Percentiles rank a stretch among this genome's conserved stretches.
Evolutionary conservation across 1,139 yeast species (phyloP).

Genomic region (Magnusiomyces tetraspermus): DNA sequence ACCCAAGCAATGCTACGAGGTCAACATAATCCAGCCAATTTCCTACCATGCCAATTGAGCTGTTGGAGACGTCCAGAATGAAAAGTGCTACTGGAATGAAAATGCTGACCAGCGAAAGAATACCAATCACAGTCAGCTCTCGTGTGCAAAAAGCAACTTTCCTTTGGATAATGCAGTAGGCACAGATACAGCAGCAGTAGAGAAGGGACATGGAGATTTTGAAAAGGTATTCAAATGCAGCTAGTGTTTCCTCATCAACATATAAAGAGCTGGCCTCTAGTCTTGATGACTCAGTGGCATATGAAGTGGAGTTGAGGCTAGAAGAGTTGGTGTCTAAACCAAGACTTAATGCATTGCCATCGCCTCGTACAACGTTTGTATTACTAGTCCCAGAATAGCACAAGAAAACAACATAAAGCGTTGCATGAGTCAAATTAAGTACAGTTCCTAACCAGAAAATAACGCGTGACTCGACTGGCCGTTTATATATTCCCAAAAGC

Average conservation of each 20-base stretch:
- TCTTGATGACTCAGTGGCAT: background rate
- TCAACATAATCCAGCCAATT: constrained; percentile 73
- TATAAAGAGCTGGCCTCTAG: background rate
- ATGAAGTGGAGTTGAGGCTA: too few relatives aligned
- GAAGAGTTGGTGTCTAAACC: background rate
- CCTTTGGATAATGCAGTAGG: constrained; percentile 46
- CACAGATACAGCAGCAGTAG: constrained; percentile 55
- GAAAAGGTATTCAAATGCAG: constrained; percentile 61
- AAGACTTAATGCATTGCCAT: too few relatives aligned
- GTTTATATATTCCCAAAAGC: constrained; percentile 8
- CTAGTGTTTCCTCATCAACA: constrained; percentile 30
- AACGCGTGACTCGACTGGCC: constrained; percentile 9
- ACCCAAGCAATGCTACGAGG: constrained; percentile 39
- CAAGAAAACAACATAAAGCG: constrained; percentile 8
- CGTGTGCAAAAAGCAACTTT: constrained; percentile 43
- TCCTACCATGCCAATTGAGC: constrained; percentile 31
- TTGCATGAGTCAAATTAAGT: constrained; percentile 3
- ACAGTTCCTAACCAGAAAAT: constrained; percentile 11
- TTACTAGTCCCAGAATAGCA: background rate
- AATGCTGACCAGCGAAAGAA: constrained; percentile 50
- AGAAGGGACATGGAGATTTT: constrained; percentile 64
- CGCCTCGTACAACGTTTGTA: background rate
- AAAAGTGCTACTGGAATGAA: constrained; percentile 65
- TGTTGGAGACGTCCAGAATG: constrained; percentile 57
- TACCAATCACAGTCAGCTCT: constrained; percentile 42